Evolutionary conservation across 257 asterid species (phyloP).

Genomic region (Solanum raphanifolium): DNA sequence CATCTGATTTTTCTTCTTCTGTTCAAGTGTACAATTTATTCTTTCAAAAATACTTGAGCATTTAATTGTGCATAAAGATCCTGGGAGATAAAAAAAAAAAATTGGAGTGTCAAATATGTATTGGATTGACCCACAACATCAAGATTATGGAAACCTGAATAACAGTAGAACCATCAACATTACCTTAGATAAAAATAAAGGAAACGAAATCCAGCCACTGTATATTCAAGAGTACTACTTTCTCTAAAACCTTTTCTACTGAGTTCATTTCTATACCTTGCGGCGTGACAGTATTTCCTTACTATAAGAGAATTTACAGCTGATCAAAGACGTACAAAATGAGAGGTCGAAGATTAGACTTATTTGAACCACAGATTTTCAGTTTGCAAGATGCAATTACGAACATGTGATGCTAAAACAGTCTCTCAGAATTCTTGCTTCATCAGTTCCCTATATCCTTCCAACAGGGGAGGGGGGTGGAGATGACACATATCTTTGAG

Average conservation of each 20-base stretch:
- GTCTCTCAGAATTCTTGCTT: background rate
- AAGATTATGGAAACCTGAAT: background rate
- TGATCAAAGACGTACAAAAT: background rate
- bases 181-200: background rate
- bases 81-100: no score
- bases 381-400: background rate
- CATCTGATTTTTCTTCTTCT: background rate
- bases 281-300: background rate
- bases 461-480: slow-evolving; percentile 91
- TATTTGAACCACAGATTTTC: background rate
- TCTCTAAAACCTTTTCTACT: background rate
- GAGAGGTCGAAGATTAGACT: background rate
- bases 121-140: background rate
- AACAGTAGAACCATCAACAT: background rate
- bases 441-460: slow-evolving; percentile 40
- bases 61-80: background rate
- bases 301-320: background rate
- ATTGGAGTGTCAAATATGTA: background rate
- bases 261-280: background rate
- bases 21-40: background rate
- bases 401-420: background rate
- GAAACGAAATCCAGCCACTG: background rate
- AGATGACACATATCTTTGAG: slow-evolving; percentile 46
- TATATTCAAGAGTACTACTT: background rate
- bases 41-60: no score